A percentile compares a stretch with the other conserved stretches of the same genome.
These are phyloP conservation scores for Cyberlindnera galapagoensis DNA, from an alignment of 805 yeast genomes.

Conservation along the genomic window DNA sequence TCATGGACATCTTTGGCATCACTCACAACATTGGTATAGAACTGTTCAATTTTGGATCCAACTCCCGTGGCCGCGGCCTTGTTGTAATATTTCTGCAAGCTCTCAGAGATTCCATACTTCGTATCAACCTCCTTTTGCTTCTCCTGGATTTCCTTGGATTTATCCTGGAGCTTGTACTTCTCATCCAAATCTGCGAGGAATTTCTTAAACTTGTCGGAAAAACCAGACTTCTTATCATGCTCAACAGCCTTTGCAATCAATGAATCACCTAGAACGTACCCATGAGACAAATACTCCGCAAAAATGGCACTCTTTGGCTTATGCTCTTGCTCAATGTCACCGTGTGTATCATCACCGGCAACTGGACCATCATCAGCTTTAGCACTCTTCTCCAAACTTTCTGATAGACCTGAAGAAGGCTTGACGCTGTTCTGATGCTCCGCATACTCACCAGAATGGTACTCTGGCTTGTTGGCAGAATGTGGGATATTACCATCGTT, in stretches of 20 bases:
- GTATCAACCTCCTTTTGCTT: slow-evolving; percentile 34
- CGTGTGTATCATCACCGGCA: slow-evolving; percentile 11
- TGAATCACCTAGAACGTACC: slow-evolving; percentile 60
- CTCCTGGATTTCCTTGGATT: slow-evolving; percentile 31
- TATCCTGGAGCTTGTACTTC: slow-evolving; percentile 50
- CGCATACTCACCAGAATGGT: slow-evolving; percentile 5
- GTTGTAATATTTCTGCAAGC: slow-evolving; percentile 25
- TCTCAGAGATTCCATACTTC: slow-evolving; percentile 35
- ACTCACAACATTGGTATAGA: slow-evolving; percentile 48
- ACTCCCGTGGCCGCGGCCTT: slow-evolving; percentile 29
- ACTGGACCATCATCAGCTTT: slow-evolving; percentile 1
- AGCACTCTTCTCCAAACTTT: slow-evolving; percentile 1
- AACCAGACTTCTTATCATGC: slow-evolving; percentile 60
- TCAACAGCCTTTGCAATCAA: slow-evolving; percentile 54
- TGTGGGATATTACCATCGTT: slow-evolving; percentile 19
- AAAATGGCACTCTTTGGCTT: slow-evolving; percentile 71
- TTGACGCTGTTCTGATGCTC: slow-evolving; percentile 5
- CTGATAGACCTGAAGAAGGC: slow-evolving; percentile 8
- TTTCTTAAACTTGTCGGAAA: slow-evolving; percentile 46
- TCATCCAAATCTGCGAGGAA: slow-evolving; percentile 50
- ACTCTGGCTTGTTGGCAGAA: slow-evolving; percentile 16
- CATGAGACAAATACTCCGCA: slow-evolving; percentile 72
- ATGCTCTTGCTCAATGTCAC: slow-evolving; percentile 63
- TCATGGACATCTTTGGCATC: slow-evolving; percentile 61
- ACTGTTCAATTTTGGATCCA: slow-evolving; percentile 56